phyloP scores from a whole-genome alignment of 78 protist species.

The Blattamonas nauphoetae region DNA sequence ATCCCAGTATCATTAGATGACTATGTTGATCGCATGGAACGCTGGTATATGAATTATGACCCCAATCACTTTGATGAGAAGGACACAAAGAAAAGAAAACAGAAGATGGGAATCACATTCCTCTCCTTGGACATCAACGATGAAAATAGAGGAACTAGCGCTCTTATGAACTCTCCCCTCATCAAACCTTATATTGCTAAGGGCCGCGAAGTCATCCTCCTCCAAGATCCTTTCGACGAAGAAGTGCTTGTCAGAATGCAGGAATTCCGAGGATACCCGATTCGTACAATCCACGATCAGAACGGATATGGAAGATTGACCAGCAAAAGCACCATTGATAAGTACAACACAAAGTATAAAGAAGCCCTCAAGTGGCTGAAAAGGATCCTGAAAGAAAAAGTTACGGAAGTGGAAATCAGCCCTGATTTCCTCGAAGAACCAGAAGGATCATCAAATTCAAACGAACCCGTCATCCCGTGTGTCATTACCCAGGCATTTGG shows the following conservation, averaged over 20 bases:
- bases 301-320: too few species aligned
- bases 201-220: not conserved
- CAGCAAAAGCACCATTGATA: too few species aligned
- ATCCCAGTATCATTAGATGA: slow-evolving; percentile 47
- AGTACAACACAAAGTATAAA: too few species aligned
- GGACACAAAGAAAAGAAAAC: not conserved
- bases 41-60: slow-evolving; percentile 34
- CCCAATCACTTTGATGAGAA: slow-evolving; percentile 39
- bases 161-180: slow-evolving; percentile 13
- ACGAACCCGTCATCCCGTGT: too few species aligned
- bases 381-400: too few species aligned
- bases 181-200: not conserved
- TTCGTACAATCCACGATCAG: too few species aligned
- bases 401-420: not conserved
- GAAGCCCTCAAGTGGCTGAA: too few species aligned
- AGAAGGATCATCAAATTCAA: too few species aligned
- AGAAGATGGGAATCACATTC: not conserved
- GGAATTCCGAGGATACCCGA: not conserved
- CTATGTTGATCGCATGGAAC: slow-evolving; percentile 55
- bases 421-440: too few species aligned
- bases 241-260: not conserved
- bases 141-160: slow-evolving; percentile 30
- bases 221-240: not conserved
- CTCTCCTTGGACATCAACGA: slow-evolving; percentile 28
- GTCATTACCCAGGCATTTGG: too few species aligned